These are phyloP conservation scores for Paecilomyces sp. DNA, from an alignment of 2,329 filamentous ascomycete species.

Conservation along the genomic window DNA sequence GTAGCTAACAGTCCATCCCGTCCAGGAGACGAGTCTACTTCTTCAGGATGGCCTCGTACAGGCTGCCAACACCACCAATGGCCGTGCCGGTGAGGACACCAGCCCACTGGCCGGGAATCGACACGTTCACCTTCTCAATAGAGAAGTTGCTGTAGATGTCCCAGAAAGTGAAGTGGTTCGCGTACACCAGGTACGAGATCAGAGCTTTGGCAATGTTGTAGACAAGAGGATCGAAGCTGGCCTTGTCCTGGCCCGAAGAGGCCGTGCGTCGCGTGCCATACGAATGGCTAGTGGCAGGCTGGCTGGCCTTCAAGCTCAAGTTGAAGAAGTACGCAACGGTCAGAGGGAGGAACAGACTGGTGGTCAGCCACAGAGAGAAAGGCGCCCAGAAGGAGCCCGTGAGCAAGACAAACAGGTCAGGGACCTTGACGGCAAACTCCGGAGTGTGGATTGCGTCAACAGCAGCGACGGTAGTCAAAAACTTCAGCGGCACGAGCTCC, in stretches of 20 bases:
- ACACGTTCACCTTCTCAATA: constrained; percentile 28
- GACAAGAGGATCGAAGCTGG: constrained; percentile 68
- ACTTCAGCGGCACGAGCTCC: constrained; percentile 64
- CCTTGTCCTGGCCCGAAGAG: constrained; percentile 12
- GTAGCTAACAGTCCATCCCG: not conserved
- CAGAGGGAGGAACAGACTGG: constrained; percentile 63
- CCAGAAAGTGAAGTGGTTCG: constrained; percentile 37
- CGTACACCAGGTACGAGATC: constrained; percentile 73
- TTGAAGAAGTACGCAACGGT: constrained; percentile 86
- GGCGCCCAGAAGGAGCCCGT: constrained; percentile 78
- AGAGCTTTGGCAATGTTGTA: constrained; percentile 88
- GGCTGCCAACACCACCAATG: constrained; percentile 33
- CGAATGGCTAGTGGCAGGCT: constrained; percentile 11
- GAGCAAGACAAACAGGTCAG: constrained; percentile 73
- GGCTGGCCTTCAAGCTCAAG: constrained; percentile 52
- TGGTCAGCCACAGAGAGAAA: constrained; percentile 66
- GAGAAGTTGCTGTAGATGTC: constrained; percentile 27
- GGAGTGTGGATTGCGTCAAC: constrained; percentile 49
- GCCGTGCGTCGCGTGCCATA: constrained; percentile 17
- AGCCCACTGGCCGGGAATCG: constrained; percentile 31
- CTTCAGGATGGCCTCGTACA: constrained; percentile 42
- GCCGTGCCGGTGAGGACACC: constrained; percentile 35
- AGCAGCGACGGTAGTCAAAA: constrained; percentile 65
- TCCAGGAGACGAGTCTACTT: constrained; percentile 19
- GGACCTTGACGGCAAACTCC: constrained; percentile 59